A percentile compares a stretch with the other conserved stretches of the same genome.
Conservation (phyloP, 1,139 yeast species). For the Pneumocystis canis region DNA sequence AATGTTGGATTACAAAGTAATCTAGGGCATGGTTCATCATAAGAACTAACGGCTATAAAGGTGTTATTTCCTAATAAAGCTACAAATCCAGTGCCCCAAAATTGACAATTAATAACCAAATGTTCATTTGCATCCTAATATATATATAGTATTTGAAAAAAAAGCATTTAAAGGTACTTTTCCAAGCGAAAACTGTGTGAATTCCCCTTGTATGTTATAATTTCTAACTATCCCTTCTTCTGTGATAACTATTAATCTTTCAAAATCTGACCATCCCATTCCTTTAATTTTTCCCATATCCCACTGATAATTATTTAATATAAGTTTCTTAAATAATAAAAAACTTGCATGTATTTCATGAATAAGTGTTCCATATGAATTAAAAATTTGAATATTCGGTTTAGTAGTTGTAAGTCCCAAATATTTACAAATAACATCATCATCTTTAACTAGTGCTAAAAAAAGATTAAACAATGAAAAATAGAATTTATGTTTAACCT, state of each 20-base stretch:
- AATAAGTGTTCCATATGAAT: constrained; percentile 12
- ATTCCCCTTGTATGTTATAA: constrained; percentile 60
- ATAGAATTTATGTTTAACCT: constrained; percentile 21
- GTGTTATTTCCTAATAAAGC: constrained; percentile 24
- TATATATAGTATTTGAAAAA: neutral
- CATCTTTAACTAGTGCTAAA: constrained; percentile 18
- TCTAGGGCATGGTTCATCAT: constrained; percentile 23
- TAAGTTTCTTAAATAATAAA: constrained; percentile 1
- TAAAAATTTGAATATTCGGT: constrained; percentile 14
- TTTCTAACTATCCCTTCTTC: constrained; percentile 46
- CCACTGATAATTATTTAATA: constrained; percentile 19
- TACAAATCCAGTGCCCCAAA: constrained; percentile 29
- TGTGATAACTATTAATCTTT: constrained; percentile 48
- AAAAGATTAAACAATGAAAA: neutral
- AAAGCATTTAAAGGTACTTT: constrained; percentile 17
- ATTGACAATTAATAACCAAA: constrained; percentile 27
- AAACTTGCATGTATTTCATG: constrained; percentile 33
- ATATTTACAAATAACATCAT: constrained; percentile 18
- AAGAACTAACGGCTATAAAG: constrained; percentile 26
- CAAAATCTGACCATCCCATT: constrained; percentile 41
- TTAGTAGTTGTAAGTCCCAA: constrained; percentile 17
- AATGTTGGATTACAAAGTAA: constrained; percentile 15
- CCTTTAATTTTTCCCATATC: constrained; percentile 42
- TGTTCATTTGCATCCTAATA: constrained; percentile 23
- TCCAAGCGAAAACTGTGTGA: constrained; percentile 36